Evolutionary conservation across 1,284 basidiomycete genomes (phyloP).

Genomic region (Rhodotorula sp.): DNA sequence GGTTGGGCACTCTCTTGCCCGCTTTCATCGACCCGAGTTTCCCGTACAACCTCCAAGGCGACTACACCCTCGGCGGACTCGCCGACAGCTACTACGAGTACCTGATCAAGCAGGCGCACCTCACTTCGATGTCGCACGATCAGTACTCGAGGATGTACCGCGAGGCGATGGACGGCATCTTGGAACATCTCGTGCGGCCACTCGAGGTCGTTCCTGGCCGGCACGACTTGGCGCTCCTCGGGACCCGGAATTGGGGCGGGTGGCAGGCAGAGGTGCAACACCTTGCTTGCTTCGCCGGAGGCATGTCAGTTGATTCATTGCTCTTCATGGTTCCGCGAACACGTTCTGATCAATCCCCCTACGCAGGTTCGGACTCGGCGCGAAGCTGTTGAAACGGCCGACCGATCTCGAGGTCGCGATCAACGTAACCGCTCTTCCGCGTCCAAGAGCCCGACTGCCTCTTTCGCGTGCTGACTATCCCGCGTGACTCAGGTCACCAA

Average conservation of each 20-base stretch:
- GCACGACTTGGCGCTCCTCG: slow-evolving; percentile 48
- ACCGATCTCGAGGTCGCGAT: slow-evolving; percentile 50
- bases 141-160: slow-evolving; percentile 56
- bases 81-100: slow-evolving; percentile 58
- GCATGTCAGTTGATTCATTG: slow-evolving; percentile 48
- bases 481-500: slow-evolving; percentile 48
- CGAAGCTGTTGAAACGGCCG: slow-evolving; percentile 52
- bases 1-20: slow-evolving; percentile 49
- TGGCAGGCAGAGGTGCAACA: slow-evolving; percentile 46
- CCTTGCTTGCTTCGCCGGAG: slow-evolving; percentile 57
- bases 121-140: slow-evolving; percentile 16
- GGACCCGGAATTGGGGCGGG: slow-evolving; percentile 29
- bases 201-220: slow-evolving; percentile 51
- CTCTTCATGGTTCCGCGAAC: not conserved
- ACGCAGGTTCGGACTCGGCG: slow-evolving; percentile 53
- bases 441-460: not conserved
- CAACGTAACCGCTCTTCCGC: slow-evolving; percentile 23
- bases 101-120: slow-evolving; percentile 47
- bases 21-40: slow-evolving; percentile 49
- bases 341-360: no score
- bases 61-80: slow-evolving; percentile 54
- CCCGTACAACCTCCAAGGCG: slow-evolving; percentile 33
- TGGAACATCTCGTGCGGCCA: slow-evolving; percentile 50
- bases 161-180: slow-evolving; percentile 52
- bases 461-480: not conserved